Base-by-base conservation (phyloP, 768 basidiomycete genomes). In the Russula dissimulans region DNA sequence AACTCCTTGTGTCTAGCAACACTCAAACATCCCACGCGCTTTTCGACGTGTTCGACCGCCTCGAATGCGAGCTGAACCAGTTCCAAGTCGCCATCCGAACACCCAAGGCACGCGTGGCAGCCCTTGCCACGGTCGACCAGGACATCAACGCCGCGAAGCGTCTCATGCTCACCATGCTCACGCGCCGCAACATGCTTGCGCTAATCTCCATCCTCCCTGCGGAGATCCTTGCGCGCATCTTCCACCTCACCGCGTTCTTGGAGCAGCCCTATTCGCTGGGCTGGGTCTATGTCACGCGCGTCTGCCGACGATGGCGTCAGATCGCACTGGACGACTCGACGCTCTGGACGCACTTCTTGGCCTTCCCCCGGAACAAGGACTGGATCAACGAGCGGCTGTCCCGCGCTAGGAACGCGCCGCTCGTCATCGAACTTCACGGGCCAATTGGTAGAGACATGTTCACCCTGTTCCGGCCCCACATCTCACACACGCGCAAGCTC, bases 301-400 rank as follows among this genome's bases (percentile, higher is more conserved):
- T 64, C 8, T 64, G 63, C 41, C 60, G 36, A 15, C 50, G 48
- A 41, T 64, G 63, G 63, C 60, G 60, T 36, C 48, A 56, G 8
- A 44, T 60, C 8, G 51, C 63, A 11, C 32, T 64, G 29, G 51
- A 42, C 15, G 49, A 64, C 22, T 26, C 22, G 2, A 26, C 22
- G 22, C 22, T 26, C 22, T 2, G 22, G 22, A 26, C 22, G 2
- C 22, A 26, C 22, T 26, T 26, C 22, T 26, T 2, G 22, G 2
- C 22, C 22, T 26, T 1, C 22, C 2, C 22, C 2, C 22, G 22
- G 22, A 26, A 26, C 1, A 26, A 1, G 22, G 22, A 26, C 22
- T 26, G 22, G 22, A 26, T 26, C 22, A 2, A 1, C 2, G 22
- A 26, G 22, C 22, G 22, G 22, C 22, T 26, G 22, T 26, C 22